Evolutionary conservation across 805 yeast species (phyloP).

Genomic region (baker's yeast (Saccharomyces cerevisiae)): DNA sequence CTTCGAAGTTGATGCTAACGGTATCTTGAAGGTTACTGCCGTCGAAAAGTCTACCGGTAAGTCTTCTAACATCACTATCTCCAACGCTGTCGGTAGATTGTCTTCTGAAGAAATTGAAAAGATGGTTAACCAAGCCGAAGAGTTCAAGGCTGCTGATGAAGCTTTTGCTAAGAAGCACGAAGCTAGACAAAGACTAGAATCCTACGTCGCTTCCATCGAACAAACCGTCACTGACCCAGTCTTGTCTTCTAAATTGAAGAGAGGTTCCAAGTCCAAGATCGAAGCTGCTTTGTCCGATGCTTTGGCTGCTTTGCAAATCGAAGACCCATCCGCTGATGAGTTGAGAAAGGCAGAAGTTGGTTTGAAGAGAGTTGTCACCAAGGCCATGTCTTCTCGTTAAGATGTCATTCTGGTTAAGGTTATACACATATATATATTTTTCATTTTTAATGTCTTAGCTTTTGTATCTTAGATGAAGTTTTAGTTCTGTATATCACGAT

Average conservation of each 20-base stretch:
- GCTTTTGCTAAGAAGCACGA: slow-evolving; percentile 99
- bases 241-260: slow-evolving; percentile 94
- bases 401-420: slow-evolving; percentile 17
- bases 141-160: slow-evolving; percentile 97
- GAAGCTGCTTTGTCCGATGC: slow-evolving; percentile 98
- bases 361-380: slow-evolving; percentile 98
- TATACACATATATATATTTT: slow-evolving; percentile 1
- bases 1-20: slow-evolving; percentile 98
- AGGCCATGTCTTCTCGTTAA: slow-evolving; percentile 98
- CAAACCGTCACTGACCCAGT: slow-evolving; percentile 96
- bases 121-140: slow-evolving; percentile 98
- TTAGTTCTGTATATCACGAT: slow-evolving; percentile 7
- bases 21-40: slow-evolving; percentile 98
- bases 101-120: slow-evolving; percentile 93
- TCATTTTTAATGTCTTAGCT: slow-evolving; percentile 10
- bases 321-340: slow-evolving; percentile 94
- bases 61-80: slow-evolving; percentile 95
- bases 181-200: slow-evolving; percentile 98
- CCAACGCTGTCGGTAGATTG: slow-evolving; percentile 98
- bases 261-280: slow-evolving; percentile 92
- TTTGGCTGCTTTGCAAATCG: slow-evolving; percentile 92
- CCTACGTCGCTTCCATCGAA: slow-evolving; percentile 94
- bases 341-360: slow-evolving; percentile 98
- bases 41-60: slow-evolving; percentile 98
- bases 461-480: slow-evolving; percentile 16